These are phyloP conservation scores for Fusarium sororula DNA, from an alignment of 2,329 filamentous ascomycete species.

Conservation along the genomic window DNA sequence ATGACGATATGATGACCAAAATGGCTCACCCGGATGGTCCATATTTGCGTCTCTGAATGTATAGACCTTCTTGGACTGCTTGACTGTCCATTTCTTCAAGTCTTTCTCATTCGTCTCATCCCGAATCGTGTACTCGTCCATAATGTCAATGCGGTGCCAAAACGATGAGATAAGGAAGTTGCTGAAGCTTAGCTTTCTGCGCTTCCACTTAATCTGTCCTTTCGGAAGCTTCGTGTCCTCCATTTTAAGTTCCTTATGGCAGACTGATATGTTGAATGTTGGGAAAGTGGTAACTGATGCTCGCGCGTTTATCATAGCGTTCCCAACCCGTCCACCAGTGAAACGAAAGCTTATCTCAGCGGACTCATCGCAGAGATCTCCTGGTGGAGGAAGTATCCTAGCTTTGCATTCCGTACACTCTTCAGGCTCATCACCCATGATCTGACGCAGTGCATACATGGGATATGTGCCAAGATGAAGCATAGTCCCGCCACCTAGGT, in stretches of 20 bases:
- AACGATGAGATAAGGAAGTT: neutral
- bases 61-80: neutral
- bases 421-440: neutral
- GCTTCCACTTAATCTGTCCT: neutral
- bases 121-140: neutral
- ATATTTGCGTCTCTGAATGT: neutral
- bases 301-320: neutral
- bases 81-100: neutral
- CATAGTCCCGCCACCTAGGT: neutral
- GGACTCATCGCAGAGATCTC: neutral
- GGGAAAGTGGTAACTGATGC: neutral
- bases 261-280: neutral
- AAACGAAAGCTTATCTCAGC: neutral
- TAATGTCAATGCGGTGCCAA: neutral
- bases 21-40: neutral
- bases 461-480: neutral
- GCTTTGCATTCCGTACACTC: neutral
- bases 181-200: neutral
- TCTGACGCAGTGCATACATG: neutral
- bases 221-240: neutral
- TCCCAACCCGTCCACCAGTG: neutral
- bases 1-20: neutral
- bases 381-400: neutral
- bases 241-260: accelerated
- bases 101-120: neutral